A percentile compares a stretch with the other conserved stretches of the same genome.
Conservation (phyloP, 768 basidiomycete genomes). For the Leccinum subgranulosum region DNA sequence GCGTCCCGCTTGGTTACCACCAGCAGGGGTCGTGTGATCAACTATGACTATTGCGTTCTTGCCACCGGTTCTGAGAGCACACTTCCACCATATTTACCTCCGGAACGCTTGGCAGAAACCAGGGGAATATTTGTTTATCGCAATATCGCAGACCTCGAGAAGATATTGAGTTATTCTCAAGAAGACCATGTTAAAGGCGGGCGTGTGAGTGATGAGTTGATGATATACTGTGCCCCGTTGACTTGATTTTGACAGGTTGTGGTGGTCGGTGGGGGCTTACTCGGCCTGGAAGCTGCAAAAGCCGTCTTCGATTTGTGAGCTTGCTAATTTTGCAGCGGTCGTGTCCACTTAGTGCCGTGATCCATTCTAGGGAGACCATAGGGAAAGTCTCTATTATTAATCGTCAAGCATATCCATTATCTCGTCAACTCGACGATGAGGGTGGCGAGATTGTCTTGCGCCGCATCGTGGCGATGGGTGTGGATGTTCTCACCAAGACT, state of each 20-base stretch:
- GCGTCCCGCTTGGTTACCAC: conserved; percentile 44
- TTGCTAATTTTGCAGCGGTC: background rate
- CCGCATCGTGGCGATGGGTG: conserved; percentile 58
- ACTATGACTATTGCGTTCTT: conserved; percentile 62
- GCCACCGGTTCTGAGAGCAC: conserved; percentile 68
- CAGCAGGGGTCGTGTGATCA: conserved; percentile 40
- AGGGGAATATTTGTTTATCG: conserved; percentile 71
- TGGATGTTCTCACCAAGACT: conserved; percentile 47
- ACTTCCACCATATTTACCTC: conserved; percentile 55
- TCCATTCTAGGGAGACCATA: conserved; percentile 29
- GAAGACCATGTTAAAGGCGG: conserved; percentile 37
- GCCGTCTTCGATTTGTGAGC: conserved; percentile 56
- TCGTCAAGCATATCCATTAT: conserved; percentile 49
- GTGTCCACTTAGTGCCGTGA: background rate
- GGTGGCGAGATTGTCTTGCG: conserved; percentile 60
- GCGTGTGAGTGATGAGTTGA: conserved; percentile 13
- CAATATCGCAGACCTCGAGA: conserved; percentile 64
- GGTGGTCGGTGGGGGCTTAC: conserved; percentile 67
- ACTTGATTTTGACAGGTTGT: background rate
- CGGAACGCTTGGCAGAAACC: conserved; percentile 35
- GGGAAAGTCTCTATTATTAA: conserved; percentile 51
- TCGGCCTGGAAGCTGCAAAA: conserved; percentile 75
- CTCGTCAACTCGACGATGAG: conserved; percentile 55
- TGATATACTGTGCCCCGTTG: background rate
- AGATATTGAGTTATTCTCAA: conserved; percentile 58